These are phyloP conservation scores for Phytopythium mirpurense DNA, from an alignment of 352 stramenopile genomes.

Conservation along the genomic window DNA sequence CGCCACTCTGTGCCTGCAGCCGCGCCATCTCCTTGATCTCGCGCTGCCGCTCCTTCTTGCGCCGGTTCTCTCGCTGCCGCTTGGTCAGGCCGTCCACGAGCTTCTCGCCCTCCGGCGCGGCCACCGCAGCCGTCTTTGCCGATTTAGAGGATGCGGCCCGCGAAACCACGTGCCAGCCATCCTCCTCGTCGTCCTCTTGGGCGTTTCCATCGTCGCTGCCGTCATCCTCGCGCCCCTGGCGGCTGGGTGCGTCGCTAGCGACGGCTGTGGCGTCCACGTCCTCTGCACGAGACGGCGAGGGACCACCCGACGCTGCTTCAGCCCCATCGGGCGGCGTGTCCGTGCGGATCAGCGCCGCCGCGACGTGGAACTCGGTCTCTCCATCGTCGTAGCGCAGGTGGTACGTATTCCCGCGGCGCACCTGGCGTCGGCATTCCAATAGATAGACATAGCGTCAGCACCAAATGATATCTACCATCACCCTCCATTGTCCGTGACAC, in stretches of 20 bases:
- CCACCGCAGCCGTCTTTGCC: conserved; percentile 13
- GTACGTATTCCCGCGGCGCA: conserved; percentile 65
- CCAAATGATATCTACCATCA: neutral
- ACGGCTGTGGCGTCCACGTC: neutral
- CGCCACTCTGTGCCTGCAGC: conserved; percentile 59
- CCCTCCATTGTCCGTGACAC: no score
- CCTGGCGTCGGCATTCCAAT: conserved; percentile 6
- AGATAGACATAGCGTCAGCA: no score
- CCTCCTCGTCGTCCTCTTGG: conserved; percentile 34
- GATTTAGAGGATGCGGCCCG: neutral
- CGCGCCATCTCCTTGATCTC: conserved; percentile 72
- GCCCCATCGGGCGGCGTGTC: neutral
- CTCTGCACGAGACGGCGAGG: neutral
- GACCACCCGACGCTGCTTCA: neutral
- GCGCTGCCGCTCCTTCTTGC: conserved; percentile 72
- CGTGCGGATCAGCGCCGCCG: conserved; percentile 33
- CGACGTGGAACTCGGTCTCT: conserved; percentile 65
- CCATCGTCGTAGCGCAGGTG: conserved; percentile 77
- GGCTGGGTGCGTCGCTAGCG: neutral
- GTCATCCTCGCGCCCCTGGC: neutral
- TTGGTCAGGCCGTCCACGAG: conserved; percentile 64
- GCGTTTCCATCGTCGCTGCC: conserved; percentile 4
- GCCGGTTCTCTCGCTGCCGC: conserved; percentile 70
- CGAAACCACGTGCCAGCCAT: conserved; percentile 69
- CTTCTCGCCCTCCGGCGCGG: conserved; percentile 9